These are phyloP conservation scores for Bruguiera parviflora DNA, from an alignment of 345 rosid species.

Conservation along the genomic window DNA sequence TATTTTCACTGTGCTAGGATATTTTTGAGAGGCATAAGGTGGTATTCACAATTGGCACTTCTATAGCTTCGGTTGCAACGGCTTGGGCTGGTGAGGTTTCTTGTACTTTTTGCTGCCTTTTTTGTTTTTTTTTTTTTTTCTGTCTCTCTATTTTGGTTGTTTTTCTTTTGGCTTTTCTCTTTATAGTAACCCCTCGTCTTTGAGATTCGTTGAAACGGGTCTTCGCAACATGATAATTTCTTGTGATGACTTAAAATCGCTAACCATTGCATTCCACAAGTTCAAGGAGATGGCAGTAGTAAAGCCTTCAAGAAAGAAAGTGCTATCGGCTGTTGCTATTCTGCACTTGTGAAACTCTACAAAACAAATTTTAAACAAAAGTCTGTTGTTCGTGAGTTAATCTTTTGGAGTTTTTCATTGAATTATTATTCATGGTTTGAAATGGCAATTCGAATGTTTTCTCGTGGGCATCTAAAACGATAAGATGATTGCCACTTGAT, in stretches of 20 bases:
- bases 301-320: neutral
- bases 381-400: neutral
- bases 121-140: neutral
- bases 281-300: neutral
- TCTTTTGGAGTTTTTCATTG: neutral
- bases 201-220: neutral
- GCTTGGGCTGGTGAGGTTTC: constrained; percentile 76
- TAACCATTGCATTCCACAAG: neutral
- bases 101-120: neutral
- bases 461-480: neutral
- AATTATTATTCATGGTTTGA: neutral
- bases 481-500: neutral
- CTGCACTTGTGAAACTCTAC: too few species aligned
- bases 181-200: neutral
- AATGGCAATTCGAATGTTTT: neutral
- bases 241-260: neutral
- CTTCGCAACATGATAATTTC: neutral
- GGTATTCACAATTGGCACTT: constrained; percentile 86
- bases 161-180: neutral
- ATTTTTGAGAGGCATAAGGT: constrained; percentile 82
- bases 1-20: constrained; percentile 42
- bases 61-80: constrained; percentile 85
- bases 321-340: neutral
- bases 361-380: too few species aligned
- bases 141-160: neutral